phyloP scores from a whole-genome alignment of 1,139 yeast genomes.

The Candida sojae region DNA sequence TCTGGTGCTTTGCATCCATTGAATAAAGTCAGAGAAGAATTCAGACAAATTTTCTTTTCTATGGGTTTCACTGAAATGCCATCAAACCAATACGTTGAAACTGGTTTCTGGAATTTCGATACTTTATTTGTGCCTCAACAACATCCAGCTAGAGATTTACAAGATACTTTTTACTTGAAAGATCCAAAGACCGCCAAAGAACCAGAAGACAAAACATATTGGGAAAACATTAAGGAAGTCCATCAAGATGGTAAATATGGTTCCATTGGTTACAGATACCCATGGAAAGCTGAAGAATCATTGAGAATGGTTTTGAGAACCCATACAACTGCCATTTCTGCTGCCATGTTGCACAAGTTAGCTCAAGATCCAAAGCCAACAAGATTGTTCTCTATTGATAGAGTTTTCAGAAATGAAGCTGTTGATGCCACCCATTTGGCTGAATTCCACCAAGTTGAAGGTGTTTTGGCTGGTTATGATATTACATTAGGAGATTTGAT shows the following conservation, averaged over 20 bases:
- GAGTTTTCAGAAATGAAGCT: slow-evolving; percentile 99
- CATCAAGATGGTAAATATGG: slow-evolving; percentile 92
- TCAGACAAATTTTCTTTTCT: slow-evolving; percentile 94
- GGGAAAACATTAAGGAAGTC: slow-evolving; percentile 76
- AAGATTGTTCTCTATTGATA: slow-evolving; percentile 92
- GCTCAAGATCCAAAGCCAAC: slow-evolving; percentile 91
- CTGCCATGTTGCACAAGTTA: slow-evolving; percentile 81
- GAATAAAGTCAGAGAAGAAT: slow-evolving; percentile 95
- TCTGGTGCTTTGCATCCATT: slow-evolving; percentile 97
- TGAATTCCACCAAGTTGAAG: slow-evolving; percentile 99
- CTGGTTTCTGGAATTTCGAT: slow-evolving; percentile 99
- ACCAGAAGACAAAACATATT: slow-evolving; percentile 79
- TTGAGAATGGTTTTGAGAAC: slow-evolving; percentile 92
- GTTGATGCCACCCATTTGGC: slow-evolving; percentile 99
- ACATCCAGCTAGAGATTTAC: slow-evolving; percentile 99
- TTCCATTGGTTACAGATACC: slow-evolving; percentile 96
- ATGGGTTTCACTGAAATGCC: slow-evolving; percentile 99
- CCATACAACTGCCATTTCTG: slow-evolving; percentile 93
- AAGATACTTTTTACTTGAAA: slow-evolving; percentile 95
- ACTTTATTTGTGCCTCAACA: slow-evolving; percentile 96
- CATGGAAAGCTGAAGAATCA: slow-evolving; percentile 92
- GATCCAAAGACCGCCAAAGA: slow-evolving; percentile 81
- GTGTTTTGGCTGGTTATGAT: slow-evolving; percentile 96
- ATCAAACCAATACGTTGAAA: slow-evolving; percentile 94
- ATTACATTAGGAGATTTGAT: slow-evolving; percentile 94